Conservation (phyloP, 768 basidiomycete species). For the Phylloporus rhodoxanthus region DNA sequence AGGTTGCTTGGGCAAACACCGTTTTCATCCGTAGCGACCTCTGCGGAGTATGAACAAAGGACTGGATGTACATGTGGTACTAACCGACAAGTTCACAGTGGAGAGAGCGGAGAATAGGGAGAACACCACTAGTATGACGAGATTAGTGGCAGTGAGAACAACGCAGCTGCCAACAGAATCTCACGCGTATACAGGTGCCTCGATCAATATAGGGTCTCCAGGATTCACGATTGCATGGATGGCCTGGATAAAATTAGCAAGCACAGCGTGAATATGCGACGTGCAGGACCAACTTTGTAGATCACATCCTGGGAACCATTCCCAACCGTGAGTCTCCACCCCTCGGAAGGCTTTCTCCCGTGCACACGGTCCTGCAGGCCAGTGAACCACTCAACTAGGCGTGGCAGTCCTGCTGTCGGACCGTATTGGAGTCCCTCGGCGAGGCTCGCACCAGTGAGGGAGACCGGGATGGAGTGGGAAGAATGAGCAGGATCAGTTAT, state of each 20-base stretch:
- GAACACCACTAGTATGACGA: constrained; percentile 46
- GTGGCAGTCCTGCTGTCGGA: constrained; percentile 60
- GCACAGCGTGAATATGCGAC: neutral
- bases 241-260: constrained; percentile 41
- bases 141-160: constrained; percentile 10
- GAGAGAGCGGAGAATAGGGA: constrained; percentile 55
- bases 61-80: constrained; percentile 8
- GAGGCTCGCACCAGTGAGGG: constrained; percentile 55
- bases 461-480: constrained; percentile 42
- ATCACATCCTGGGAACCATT: constrained; percentile 86
- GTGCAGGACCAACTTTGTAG: constrained; percentile 54
- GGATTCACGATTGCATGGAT: constrained; percentile 65
- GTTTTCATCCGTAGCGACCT: constrained; percentile 69
- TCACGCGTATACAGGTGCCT: constrained; percentile 75
- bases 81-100: constrained; percentile 56
- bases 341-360: constrained; percentile 50
- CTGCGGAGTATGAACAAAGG: constrained; percentile 33
- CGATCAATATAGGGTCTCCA: constrained; percentile 77
- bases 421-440: constrained; percentile 71
- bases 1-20: constrained; percentile 62
- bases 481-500: constrained; percentile 44
- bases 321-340: constrained; percentile 76
- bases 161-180: constrained; percentile 22
- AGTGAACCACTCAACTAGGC: constrained; percentile 62
- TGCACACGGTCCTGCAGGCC: constrained; percentile 70